A percentile compares a stretch with the other conserved stretches of the same genome.
Evolutionary conservation across 805 yeast genomes (phyloP).

Genomic region (Kuraishia piskuri): DNA sequence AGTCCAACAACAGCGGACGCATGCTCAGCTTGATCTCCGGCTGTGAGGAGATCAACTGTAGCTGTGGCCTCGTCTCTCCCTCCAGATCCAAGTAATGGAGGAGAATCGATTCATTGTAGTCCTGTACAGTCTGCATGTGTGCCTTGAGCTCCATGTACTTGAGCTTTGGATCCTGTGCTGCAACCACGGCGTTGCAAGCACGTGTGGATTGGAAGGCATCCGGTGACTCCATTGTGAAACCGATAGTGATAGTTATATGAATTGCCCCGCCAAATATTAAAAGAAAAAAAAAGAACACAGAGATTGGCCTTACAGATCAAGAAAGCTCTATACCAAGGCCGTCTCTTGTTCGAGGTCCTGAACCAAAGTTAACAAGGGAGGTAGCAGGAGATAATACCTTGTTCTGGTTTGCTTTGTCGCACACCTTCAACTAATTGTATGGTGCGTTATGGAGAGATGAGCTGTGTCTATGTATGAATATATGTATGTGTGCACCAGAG

Average conservation of each 20-base stretch:
- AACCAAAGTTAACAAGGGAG: background rate
- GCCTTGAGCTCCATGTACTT: conserved; percentile 7
- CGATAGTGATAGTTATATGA: too few relatives aligned
- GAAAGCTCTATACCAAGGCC: too few relatives aligned
- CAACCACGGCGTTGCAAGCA: conserved; percentile 3
- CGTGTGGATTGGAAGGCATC: conserved; percentile 6
- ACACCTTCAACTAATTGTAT: too few relatives aligned
- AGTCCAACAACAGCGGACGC: conserved; percentile 19
- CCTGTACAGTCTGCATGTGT: conserved; percentile 6
- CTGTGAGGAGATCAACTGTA: conserved; percentile 12
- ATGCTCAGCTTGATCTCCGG: conserved; percentile 10
- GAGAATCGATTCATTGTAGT: conserved; percentile 5
- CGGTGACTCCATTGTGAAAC: conserved; percentile 6
- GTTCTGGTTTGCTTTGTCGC: background rate
- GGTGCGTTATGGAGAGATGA: background rate
- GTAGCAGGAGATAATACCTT: background rate
- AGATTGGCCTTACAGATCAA: too few relatives aligned
- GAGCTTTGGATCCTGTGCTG: conserved; percentile 2
- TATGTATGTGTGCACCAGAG: background rate
- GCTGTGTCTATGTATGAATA: background rate
- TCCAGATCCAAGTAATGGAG: conserved; percentile 21
- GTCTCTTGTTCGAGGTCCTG: background rate
- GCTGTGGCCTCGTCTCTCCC: conserved; percentile 16
- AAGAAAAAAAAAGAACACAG: too few relatives aligned
- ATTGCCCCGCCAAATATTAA: too few relatives aligned